These are phyloP conservation scores for Lipomyces spencermartinsiae DNA, from an alignment of 805 yeast species.

Conservation along the genomic window DNA sequence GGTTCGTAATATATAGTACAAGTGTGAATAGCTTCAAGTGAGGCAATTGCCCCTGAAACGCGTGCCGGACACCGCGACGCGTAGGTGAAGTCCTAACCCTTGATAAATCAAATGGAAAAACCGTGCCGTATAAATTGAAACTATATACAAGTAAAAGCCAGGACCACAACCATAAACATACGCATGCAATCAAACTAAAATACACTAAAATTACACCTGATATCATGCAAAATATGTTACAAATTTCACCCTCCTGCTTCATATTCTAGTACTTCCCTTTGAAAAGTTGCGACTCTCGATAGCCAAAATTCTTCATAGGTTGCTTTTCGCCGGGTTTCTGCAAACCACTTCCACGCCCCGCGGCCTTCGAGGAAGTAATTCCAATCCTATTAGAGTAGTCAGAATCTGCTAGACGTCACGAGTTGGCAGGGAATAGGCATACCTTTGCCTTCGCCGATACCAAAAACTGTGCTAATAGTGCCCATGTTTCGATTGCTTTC, in stretches of 20 bases:
- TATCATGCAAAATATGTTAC: not conserved
- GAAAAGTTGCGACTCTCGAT: not conserved
- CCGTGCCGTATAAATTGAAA: not conserved
- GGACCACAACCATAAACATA: not conserved
- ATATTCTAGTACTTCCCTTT: not conserved
- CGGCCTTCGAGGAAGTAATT: conserved; percentile 27
- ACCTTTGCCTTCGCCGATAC: conserved; percentile 13
- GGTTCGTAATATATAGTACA: not conserved
- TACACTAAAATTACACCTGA: not conserved
- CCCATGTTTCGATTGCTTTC: conserved; percentile 28
- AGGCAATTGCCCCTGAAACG: too few species aligned
- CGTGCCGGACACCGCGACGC: too few species aligned
- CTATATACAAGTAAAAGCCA: not conserved
- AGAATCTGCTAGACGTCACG: not conserved
- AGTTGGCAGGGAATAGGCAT: not conserved
- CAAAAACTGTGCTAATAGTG: conserved; percentile 20
- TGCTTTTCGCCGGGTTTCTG: conserved; percentile 20
- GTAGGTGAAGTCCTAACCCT: too few species aligned
- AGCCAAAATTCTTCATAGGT: conserved; percentile 9
- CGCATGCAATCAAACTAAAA: not conserved
- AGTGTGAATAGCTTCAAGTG: too few species aligned
- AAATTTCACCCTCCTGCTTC: not conserved
- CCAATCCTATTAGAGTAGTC: conserved; percentile 28
- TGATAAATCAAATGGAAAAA: too few species aligned
- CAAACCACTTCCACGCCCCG: conserved; percentile 36